Percentiles rank a stretch among this genome's conserved stretches.
Evolutionary conservation across 257 asterid genomes (phyloP).

Genomic region (Petunia secreta): DNA sequence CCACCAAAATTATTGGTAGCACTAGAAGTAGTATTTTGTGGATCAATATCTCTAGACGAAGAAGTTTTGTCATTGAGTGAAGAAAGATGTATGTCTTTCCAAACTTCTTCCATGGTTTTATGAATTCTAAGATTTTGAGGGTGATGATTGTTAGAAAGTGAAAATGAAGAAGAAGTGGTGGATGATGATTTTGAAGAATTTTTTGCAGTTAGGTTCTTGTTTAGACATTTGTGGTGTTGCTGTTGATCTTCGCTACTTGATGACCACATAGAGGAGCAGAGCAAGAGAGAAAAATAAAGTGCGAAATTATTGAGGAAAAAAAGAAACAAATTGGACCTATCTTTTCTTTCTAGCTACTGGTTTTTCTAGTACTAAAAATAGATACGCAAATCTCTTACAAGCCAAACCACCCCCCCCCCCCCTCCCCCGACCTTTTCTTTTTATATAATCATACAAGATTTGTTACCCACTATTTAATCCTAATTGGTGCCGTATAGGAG

Average conservation of each 20-base stretch:
- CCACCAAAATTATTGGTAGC: constrained; percentile 33
- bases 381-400: too few relatives aligned
- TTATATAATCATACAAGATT: too few relatives aligned
- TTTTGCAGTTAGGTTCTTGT: not conserved
- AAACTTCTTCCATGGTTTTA: constrained; percentile 68
- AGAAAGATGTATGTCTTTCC: constrained; percentile 63
- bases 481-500: too few relatives aligned
- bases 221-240: not conserved
- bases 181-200: not conserved
- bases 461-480: too few relatives aligned
- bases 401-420: too few relatives aligned
- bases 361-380: not conserved
- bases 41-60: constrained; percentile 20
- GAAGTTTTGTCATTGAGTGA: constrained; percentile 40
- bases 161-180: not conserved
- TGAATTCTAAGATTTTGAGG: constrained; percentile 22
- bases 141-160: constrained; percentile 27
- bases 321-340: not conserved
- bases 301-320: not conserved
- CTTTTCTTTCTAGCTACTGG: not conserved
- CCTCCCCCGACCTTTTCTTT: too few relatives aligned
- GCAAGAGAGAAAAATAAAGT: not conserved
- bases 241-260: not conserved
- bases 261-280: not conserved
- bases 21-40: not conserved